Conservation (phyloP, 2,329 filamentous ascomycete genomes). For the Aureobasidium sp. region DNA sequence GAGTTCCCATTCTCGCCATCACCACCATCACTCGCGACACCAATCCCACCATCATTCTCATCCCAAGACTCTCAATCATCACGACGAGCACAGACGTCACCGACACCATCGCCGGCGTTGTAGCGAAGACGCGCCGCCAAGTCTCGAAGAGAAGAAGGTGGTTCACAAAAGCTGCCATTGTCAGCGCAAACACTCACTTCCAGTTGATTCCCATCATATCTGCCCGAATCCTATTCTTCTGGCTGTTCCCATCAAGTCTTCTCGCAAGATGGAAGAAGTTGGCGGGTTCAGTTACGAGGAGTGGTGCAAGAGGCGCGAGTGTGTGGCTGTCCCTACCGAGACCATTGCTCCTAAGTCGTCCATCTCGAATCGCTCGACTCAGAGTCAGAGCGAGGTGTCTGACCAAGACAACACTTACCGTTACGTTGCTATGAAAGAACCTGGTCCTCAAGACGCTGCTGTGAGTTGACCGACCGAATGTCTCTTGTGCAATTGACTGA, state of each 20-base stretch:
- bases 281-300: conserved; percentile 9
- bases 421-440: conserved; percentile 15
- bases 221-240: neutral
- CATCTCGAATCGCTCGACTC: neutral
- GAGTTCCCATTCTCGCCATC: neutral
- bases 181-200: neutral
- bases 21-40: neutral
- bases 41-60: neutral
- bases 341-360: conserved; percentile 9
- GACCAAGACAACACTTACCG: conserved; percentile 10
- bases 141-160: neutral
- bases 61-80: neutral
- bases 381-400: neutral
- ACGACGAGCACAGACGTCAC: neutral
- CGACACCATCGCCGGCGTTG: neutral
- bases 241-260: neutral
- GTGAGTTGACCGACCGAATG: neutral
- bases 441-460: conserved; percentile 10
- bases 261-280: conserved; percentile 8
- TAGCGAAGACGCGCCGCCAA: neutral
- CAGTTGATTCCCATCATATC: neutral
- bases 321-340: neutral
- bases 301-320: conserved; percentile 9
- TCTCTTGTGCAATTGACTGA: neutral
- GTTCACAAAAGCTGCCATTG: neutral